Percentiles rank a stretch among this genome's conserved stretches.
Evolutionary conservation across 2,329 filamentous ascomycete genomes (phyloP).

Genomic region (Aureobasidium melanogenum): DNA sequence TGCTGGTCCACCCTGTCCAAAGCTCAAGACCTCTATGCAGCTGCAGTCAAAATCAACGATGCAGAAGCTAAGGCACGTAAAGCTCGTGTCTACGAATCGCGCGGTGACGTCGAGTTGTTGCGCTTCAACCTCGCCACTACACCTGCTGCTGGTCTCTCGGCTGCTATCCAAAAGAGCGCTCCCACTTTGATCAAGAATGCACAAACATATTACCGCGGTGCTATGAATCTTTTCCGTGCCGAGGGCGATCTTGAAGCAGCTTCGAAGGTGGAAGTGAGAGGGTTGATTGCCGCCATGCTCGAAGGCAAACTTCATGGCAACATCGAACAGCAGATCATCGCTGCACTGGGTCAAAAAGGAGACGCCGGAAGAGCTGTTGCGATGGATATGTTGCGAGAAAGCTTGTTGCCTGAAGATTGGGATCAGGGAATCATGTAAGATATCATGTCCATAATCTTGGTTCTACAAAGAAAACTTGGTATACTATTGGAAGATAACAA

Average conservation of each 20-base stretch:
- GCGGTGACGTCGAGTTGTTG: constrained; percentile 48
- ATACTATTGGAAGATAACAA: neutral
- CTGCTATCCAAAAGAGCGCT: constrained; percentile 34
- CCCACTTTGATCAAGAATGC: constrained; percentile 46
- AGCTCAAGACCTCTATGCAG: constrained; percentile 42
- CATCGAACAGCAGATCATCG: neutral
- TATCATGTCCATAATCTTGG: neutral
- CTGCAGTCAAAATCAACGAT: constrained; percentile 39
- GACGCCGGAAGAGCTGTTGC: neutral
- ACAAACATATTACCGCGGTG: constrained; percentile 49
- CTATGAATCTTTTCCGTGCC: constrained; percentile 23
- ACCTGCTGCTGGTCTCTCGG: constrained; percentile 28
- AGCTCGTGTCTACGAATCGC: constrained; percentile 44
- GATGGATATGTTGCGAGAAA: constrained; percentile 12
- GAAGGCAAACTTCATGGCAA: neutral
- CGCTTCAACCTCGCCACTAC: constrained; percentile 41
- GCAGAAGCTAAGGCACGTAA: constrained; percentile 37
- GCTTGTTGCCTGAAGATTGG: constrained; percentile 7
- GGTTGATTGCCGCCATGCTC: constrained; percentile 5
- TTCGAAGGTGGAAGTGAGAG: constrained; percentile 16
- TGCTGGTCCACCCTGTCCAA: constrained; percentile 46
- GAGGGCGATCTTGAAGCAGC: constrained; percentile 18
- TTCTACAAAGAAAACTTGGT: neutral
- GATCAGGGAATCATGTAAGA: neutral
- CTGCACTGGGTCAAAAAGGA: neutral